Percentiles rank a stretch among this genome's conserved stretches.
These are phyloP conservation scores for Colletotrichum orchidophilum DNA, from an alignment of 2,329 filamentous ascomycete genomes.

Conservation along the genomic window DNA sequence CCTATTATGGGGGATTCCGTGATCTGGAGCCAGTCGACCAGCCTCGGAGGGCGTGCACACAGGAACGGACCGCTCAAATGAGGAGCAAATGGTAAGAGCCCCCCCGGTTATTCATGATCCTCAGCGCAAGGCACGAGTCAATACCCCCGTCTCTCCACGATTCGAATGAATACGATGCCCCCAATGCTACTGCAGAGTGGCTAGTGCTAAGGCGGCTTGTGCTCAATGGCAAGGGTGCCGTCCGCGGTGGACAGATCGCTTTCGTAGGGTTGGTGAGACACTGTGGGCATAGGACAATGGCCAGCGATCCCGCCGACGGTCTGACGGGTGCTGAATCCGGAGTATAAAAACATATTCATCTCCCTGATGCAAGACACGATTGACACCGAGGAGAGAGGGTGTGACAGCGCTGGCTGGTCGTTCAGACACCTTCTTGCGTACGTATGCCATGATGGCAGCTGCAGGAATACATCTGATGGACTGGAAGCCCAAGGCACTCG, in stretches of 20 bases:
- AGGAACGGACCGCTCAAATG: slow-evolving; percentile 8
- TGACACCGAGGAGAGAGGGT: background rate
- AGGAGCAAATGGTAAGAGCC: slow-evolving; percentile 3
- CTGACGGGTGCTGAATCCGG: slow-evolving; percentile 9
- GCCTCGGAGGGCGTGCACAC: background rate
- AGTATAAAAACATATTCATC: slow-evolving; percentile 1
- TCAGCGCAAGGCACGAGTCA: slow-evolving; percentile 18
- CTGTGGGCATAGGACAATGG: too few relatives aligned
- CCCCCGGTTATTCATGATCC: background rate
- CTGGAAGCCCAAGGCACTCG: background rate
- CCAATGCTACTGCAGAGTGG: slow-evolving; percentile 15
- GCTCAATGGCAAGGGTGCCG: slow-evolving; percentile 17
- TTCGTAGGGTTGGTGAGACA: slow-evolving; percentile 8
- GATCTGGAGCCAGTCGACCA: background rate
- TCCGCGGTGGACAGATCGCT: background rate
- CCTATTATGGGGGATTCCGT: background rate
- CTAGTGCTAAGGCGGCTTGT: slow-evolving; percentile 13
- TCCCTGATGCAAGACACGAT: slow-evolving; percentile 3
- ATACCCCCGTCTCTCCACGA: slow-evolving; percentile 30
- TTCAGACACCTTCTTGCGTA: background rate
- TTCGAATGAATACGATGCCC: slow-evolving; percentile 18
- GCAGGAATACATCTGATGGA: background rate
- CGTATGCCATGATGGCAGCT: background rate
- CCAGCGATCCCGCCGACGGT: slow-evolving; percentile 3
- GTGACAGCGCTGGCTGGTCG: background rate